Conservation (phyloP, 2,329 filamentous ascomycete species). For the Pseudogymnoascus pannorum region DNA sequence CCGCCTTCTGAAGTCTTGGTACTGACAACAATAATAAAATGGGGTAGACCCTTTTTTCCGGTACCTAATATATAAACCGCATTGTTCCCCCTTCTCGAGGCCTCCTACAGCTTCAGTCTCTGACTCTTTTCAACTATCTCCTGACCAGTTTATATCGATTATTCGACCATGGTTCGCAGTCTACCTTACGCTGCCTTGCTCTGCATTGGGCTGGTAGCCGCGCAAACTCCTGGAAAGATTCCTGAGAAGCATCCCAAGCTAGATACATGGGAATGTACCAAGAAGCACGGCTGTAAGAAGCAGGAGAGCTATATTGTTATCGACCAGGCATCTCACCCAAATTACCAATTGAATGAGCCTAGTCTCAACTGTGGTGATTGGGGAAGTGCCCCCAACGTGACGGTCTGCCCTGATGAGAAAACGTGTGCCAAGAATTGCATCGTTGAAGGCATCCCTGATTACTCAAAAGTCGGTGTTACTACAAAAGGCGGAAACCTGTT, state of each 20-base stretch:
- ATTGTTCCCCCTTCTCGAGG: neutral
- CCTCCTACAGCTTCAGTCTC: neutral
- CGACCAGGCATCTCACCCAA: constrained; percentile 39
- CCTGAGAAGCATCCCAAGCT: constrained; percentile 45
- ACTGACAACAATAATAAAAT: neutral
- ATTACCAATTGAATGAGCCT: constrained; percentile 35
- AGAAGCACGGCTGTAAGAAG: constrained; percentile 39
- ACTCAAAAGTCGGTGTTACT: constrained; percentile 37
- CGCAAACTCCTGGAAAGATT: constrained; percentile 34
- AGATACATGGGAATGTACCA: constrained; percentile 46
- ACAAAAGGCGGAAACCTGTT: constrained; percentile 31
- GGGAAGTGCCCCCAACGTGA: constrained; percentile 33
- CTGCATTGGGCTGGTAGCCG: constrained; percentile 17
- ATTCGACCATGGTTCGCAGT: constrained; percentile 1
- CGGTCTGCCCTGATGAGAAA: constrained; percentile 41
- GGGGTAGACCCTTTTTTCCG: neutral
- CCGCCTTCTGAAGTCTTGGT: neutral
- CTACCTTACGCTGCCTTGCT: neutral
- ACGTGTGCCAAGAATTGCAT: constrained; percentile 48
- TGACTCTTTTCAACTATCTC: neutral
- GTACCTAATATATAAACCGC: neutral
- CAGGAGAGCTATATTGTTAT: constrained; percentile 43
- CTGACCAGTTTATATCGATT: neutral
- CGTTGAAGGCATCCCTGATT: constrained; percentile 44
- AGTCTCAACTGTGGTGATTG: constrained; percentile 28